These are phyloP conservation scores for Cryphonectria japonica DNA, from an alignment of 2,329 filamentous ascomycete species.

Conservation along the genomic window DNA sequence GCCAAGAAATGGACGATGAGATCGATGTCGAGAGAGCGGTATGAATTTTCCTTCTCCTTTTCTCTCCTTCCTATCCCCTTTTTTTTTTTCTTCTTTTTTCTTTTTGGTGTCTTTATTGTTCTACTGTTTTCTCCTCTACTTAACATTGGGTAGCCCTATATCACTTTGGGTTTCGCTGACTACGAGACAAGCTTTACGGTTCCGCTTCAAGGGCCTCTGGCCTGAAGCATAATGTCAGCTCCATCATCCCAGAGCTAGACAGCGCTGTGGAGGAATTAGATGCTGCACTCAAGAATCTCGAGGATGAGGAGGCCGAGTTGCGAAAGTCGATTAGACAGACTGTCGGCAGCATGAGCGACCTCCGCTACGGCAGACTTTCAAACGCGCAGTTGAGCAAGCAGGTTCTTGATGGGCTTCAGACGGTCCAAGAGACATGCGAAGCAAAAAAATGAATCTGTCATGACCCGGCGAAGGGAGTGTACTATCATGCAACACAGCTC, in stretches of 20 bases:
- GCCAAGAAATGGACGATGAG: conserved; percentile 63
- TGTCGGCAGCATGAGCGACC: conserved; percentile 76
- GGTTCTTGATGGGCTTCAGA: conserved; percentile 67
- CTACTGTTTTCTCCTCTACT: background rate
- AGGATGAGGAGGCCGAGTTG: conserved; percentile 65
- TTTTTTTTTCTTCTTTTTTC: conserved; percentile 11
- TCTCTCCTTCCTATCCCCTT: background rate
- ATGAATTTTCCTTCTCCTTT: conserved; percentile 34
- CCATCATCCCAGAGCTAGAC: conserved; percentile 72
- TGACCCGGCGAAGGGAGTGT: conserved; percentile 8
- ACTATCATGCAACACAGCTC: conserved; percentile 14
- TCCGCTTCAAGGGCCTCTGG: conserved; percentile 59
- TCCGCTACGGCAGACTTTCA: conserved; percentile 77
- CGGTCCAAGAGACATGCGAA: conserved; percentile 67
- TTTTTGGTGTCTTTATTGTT: background rate
- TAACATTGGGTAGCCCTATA: background rate
- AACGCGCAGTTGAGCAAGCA: conserved; percentile 67
- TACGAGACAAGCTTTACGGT: conserved; percentile 43
- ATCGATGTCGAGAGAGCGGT: conserved; percentile 65
- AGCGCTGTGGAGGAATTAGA: conserved; percentile 68
- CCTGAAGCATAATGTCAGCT: conserved; percentile 62
- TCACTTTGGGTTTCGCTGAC: background rate
- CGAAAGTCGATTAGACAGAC: conserved; percentile 65
- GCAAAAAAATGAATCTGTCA: conserved; percentile 42
- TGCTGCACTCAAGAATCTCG: conserved; percentile 66